Conservation (phyloP, 2,329 filamentous ascomycete genomes). For the Pochonia chlamydosporia region DNA sequence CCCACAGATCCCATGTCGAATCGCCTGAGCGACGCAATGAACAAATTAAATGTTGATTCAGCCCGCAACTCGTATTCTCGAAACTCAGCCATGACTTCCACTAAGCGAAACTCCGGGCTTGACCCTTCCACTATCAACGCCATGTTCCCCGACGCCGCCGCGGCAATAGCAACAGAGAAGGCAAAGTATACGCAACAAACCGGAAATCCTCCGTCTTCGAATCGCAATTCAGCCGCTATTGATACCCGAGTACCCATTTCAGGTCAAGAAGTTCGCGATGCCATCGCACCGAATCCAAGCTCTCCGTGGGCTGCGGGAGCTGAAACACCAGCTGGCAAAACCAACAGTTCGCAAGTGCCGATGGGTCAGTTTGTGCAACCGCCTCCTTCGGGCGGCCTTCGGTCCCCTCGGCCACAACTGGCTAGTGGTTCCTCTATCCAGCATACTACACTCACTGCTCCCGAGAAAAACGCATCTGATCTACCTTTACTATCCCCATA, state of each 20-base stretch:
- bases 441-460: conserved; percentile 71
- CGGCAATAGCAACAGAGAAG: conserved; percentile 97
- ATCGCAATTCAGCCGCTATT: conserved; percentile 81
- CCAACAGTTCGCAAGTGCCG: conserved; percentile 67
- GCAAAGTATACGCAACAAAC: conserved; percentile 96
- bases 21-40: conserved; percentile 93
- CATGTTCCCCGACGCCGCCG: conserved; percentile 98
- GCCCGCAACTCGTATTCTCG: conserved; percentile 82
- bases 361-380: conserved; percentile 97
- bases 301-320: conserved; percentile 72
- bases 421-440: conserved; percentile 67
- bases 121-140: conserved; percentile 92
- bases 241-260: conserved; percentile 74
- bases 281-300: conserved; percentile 24
- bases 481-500: conserved; percentile 84
- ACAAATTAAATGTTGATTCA: conserved; percentile 82
- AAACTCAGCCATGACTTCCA: conserved; percentile 63
- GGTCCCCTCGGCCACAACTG: conserved; percentile 72
- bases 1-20: conserved; percentile 87
- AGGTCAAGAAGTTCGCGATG: conserved; percentile 33
- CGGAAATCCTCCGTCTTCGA: conserved; percentile 81
- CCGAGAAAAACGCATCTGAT: conserved; percentile 61
- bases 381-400: conserved; percentile 64
- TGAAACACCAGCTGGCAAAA: conserved; percentile 58
- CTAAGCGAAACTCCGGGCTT: conserved; percentile 91